phyloP scores from a whole-genome alignment of 208 protist genomes.

The Tritrichomonas foetus region DNA sequence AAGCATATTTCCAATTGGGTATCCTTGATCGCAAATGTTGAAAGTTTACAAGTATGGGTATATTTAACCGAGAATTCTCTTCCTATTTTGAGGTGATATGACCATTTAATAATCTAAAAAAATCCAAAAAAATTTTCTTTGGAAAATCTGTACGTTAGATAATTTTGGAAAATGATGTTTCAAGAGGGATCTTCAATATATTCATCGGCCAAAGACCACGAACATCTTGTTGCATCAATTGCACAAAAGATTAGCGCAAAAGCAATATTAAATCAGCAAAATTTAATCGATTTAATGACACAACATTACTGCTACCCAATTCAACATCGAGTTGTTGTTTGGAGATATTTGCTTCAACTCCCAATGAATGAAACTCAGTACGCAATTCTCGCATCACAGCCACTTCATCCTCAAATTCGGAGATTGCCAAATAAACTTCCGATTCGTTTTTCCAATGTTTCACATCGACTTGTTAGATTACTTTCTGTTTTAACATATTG shows the following conservation, averaged over 20 bases:
- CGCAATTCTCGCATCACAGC: neutral
- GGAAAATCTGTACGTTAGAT: too few relatives aligned
- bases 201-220: neutral
- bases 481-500: slow-evolving; percentile 42
- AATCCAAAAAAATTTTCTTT: too few relatives aligned
- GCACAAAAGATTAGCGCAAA: neutral
- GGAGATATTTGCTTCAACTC: slow-evolving; percentile 43
- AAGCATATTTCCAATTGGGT: too few relatives aligned
- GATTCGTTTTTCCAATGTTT: slow-evolving; percentile 39
- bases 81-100: too few relatives aligned
- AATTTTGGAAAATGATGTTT: slow-evolving; percentile 27
- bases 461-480: slow-evolving; percentile 2
- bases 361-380: slow-evolving; percentile 47
- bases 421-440: slow-evolving; percentile 41
- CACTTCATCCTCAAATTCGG: slow-evolving; percentile 39
- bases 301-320: neutral
- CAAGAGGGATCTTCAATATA: neutral
- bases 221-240: neutral
- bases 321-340: slow-evolving; percentile 42
- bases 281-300: neutral
- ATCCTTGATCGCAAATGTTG: too few relatives aligned
- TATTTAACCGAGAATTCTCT: too few relatives aligned
- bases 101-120: too few relatives aligned
- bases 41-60: too few relatives aligned
- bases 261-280: neutral